Conservation (phyloP, 768 basidiomycete genomes). For the Coprinopsis strossmayeri region DNA sequence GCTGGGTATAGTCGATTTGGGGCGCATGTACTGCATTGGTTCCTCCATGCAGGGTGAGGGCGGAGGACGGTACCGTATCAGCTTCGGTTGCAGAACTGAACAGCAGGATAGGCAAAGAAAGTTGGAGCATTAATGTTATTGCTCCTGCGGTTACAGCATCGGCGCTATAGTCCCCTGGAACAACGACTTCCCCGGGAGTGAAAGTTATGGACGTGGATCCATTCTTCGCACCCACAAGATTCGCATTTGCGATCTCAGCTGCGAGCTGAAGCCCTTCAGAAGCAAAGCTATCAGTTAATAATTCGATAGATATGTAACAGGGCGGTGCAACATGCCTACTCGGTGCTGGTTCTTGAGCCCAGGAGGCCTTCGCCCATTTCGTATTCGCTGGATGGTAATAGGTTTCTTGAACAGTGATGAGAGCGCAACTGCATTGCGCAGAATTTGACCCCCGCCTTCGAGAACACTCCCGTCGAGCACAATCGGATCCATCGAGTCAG, state of each 20-base stretch:
- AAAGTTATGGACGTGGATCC: slow-evolving; percentile 53
- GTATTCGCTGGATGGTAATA: slow-evolving; percentile 54
- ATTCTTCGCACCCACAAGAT: slow-evolving; percentile 45
- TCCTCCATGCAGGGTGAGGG: slow-evolving; percentile 56
- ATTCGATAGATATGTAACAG: neutral
- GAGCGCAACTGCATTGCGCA: slow-evolving; percentile 62
- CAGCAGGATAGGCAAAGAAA: slow-evolving; percentile 61
- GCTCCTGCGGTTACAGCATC: slow-evolving; percentile 63
- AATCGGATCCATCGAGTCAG: neutral
- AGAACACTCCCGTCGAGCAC: slow-evolving; percentile 37
- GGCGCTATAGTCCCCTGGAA: slow-evolving; percentile 34
- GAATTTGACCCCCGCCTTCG: slow-evolving; percentile 66
- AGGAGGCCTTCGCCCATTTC: slow-evolving; percentile 48
- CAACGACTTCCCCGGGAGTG: slow-evolving; percentile 37
- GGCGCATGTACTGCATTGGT: slow-evolving; percentile 70
- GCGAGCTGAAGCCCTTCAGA: slow-evolving; percentile 59
- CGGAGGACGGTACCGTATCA: slow-evolving; percentile 19
- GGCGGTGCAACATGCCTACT: slow-evolving; percentile 36
- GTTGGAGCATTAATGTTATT: slow-evolving; percentile 64
- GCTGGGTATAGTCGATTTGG: slow-evolving; percentile 66
- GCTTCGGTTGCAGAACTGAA: slow-evolving; percentile 41
- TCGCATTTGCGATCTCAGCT: slow-evolving; percentile 51
- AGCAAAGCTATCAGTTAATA: neutral
- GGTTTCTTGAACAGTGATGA: slow-evolving; percentile 61
- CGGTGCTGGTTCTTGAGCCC: slow-evolving; percentile 72